A percentile compares a stretch with the other conserved stretches of the same genome.
phyloP scores from a whole-genome alignment of 1,139 yeast genomes.

The Lodderomyces oxycetoniae region DNA sequence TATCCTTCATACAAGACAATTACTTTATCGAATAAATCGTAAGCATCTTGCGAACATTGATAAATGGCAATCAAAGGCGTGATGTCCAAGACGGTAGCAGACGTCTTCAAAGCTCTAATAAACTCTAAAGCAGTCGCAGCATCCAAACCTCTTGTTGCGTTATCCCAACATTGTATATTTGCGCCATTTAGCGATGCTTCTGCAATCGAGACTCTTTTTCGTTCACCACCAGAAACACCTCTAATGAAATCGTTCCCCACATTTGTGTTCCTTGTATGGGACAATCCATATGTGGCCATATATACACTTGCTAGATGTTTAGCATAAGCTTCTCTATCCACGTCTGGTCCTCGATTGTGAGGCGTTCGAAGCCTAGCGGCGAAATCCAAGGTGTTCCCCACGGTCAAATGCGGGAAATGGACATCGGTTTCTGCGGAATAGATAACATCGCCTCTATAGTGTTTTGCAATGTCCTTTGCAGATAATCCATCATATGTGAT shows the following conservation, averaged over 20 bases:
- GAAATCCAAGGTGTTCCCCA: conserved; percentile 46
- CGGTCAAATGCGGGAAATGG: conserved; percentile 51
- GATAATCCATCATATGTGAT: conserved; percentile 48
- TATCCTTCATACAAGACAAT: conserved; percentile 71
- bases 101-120: conserved; percentile 58
- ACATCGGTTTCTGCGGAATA: conserved; percentile 51
- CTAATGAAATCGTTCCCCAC: conserved; percentile 35
- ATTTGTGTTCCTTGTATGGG: conserved; percentile 30
- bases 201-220: conserved; percentile 44
- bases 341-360: conserved; percentile 30
- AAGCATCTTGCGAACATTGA: conserved; percentile 80
- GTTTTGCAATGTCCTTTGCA: conserved; percentile 42
- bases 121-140: conserved; percentile 67
- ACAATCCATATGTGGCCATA: conserved; percentile 39
- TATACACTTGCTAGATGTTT: conserved; percentile 39
- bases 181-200: conserved; percentile 37
- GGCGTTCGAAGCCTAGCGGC: conserved; percentile 42
- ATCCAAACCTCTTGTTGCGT: conserved; percentile 58
- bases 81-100: conserved; percentile 52
- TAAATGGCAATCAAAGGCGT: conserved; percentile 74
- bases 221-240: conserved; percentile 43
- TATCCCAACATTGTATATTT: conserved; percentile 54
- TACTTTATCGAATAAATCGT: conserved; percentile 66
- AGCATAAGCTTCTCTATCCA: conserved; percentile 36
- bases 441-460: conserved; percentile 46